These are phyloP conservation scores for Pleurotus eryngii DNA, from an alignment of 768 basidiomycete genomes.

Conservation along the genomic window DNA sequence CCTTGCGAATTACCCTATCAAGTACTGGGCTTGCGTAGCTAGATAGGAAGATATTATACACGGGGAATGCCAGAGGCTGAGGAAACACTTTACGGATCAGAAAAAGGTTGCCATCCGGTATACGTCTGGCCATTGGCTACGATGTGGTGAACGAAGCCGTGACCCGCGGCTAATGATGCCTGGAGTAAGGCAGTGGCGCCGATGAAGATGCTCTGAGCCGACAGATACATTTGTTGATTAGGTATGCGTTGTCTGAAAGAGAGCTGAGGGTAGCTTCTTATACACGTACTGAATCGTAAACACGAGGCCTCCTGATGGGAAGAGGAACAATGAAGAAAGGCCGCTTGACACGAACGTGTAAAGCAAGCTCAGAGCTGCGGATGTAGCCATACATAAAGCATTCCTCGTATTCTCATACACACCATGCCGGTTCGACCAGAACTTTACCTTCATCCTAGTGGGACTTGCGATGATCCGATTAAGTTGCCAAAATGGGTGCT, in stretches of 20 bases:
- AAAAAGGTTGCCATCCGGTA: constrained; percentile 37
- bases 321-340: background rate
- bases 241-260: background rate
- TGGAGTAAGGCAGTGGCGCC: constrained; percentile 10
- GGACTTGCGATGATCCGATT: too few species aligned
- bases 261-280: background rate
- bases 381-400: background rate
- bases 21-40: constrained; percentile 27
- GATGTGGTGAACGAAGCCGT: constrained; percentile 34
- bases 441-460: too few species aligned
- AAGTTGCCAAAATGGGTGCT: too few species aligned
- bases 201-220: constrained; percentile 12
- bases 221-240: background rate
- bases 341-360: background rate
- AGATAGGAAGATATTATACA: constrained; percentile 4
- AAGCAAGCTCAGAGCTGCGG: background rate
- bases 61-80: background rate
- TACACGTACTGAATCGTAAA: constrained; percentile 1
- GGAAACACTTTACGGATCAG: constrained; percentile 29
- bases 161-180: constrained; percentile 17
- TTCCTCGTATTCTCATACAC: too few species aligned
- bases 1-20: constrained; percentile 29
- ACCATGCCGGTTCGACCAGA: too few species aligned
- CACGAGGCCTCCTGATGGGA: constrained; percentile 5
- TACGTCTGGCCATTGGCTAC: constrained; percentile 26